Percentiles rank a stretch among this genome's conserved stretches.
Evolutionary conservation across 768 basidiomycete species (phyloP).

Genomic region (Leccinum olivaceopallidum): DNA sequence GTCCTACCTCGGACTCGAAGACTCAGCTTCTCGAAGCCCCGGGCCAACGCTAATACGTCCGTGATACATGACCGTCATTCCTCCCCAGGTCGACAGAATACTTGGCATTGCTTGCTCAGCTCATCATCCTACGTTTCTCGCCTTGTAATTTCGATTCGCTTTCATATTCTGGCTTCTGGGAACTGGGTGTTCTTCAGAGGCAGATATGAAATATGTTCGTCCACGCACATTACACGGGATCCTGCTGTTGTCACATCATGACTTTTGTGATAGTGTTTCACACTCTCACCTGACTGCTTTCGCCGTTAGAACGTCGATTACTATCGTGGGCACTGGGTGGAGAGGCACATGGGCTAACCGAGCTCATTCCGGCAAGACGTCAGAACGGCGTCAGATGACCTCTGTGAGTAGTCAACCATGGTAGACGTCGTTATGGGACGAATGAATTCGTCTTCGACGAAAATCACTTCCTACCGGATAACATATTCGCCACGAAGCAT

Average conservation of each 20-base stretch:
- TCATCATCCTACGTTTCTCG: not conserved
- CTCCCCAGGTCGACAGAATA: not conserved
- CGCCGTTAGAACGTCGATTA: not conserved
- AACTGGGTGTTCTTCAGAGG: not conserved
- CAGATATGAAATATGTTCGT: not conserved
- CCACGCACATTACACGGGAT: not conserved
- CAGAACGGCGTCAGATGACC: constrained; percentile 1
- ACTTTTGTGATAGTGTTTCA: not conserved
- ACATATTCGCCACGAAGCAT: constrained; percentile 10
- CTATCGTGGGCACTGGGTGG: not conserved
- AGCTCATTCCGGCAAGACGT: not conserved
- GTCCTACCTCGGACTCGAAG: not conserved
- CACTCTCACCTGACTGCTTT: not conserved
- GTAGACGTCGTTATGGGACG: constrained; percentile 2
- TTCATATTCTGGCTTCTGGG: not conserved
- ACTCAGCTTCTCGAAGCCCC: too few relatives aligned
- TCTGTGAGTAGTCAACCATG: not conserved
- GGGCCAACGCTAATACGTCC: too few relatives aligned
- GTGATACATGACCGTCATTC: not conserved
- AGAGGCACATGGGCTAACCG: not conserved
- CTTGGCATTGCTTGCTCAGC: too few relatives aligned
- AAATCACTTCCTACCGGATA: constrained; percentile 1
- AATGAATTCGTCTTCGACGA: not conserved
- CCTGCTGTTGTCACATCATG: not conserved
- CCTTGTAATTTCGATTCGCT: not conserved